Conservation (phyloP, 2,329 filamentous ascomycete species). For the Trichoderma hamatum region DNA sequence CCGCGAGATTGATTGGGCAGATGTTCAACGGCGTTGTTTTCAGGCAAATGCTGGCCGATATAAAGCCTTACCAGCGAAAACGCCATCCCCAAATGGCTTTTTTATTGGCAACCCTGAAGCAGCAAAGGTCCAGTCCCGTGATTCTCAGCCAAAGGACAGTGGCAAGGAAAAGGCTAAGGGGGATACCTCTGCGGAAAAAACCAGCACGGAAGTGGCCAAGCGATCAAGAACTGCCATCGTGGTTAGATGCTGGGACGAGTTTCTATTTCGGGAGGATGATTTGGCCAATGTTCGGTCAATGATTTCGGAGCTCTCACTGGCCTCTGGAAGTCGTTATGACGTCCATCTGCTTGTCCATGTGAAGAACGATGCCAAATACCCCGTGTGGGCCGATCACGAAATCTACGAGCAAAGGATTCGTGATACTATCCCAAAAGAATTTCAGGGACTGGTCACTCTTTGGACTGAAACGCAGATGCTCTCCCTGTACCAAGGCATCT, state of each 20-base stretch:
- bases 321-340: slow-evolving; percentile 84
- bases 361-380: slow-evolving; percentile 71
- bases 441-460: slow-evolving; percentile 82
- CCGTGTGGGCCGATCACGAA: slow-evolving; percentile 76
- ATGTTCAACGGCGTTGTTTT: slow-evolving; percentile 74
- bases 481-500: slow-evolving; percentile 83
- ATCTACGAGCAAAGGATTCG: slow-evolving; percentile 68
- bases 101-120: slow-evolving; percentile 41
- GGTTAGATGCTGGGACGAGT: slow-evolving; percentile 81
- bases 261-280: slow-evolving; percentile 76
- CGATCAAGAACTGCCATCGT: slow-evolving; percentile 69
- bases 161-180: neutral
- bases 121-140: neutral
- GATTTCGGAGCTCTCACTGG: slow-evolving; percentile 78
- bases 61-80: slow-evolving; percentile 48
- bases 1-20: slow-evolving; percentile 74
- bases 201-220: slow-evolving; percentile 29
- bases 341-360: slow-evolving; percentile 85
- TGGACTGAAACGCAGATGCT: slow-evolving; percentile 96
- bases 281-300: slow-evolving; percentile 80
- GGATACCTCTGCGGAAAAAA: neutral
- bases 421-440: slow-evolving; percentile 77
- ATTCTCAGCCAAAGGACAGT: neutral
- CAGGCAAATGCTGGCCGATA: slow-evolving; percentile 72
- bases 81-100: slow-evolving; percentile 53